Conservation (phyloP, 208 protist species). For the Strigomonas oncopelti region DNA sequence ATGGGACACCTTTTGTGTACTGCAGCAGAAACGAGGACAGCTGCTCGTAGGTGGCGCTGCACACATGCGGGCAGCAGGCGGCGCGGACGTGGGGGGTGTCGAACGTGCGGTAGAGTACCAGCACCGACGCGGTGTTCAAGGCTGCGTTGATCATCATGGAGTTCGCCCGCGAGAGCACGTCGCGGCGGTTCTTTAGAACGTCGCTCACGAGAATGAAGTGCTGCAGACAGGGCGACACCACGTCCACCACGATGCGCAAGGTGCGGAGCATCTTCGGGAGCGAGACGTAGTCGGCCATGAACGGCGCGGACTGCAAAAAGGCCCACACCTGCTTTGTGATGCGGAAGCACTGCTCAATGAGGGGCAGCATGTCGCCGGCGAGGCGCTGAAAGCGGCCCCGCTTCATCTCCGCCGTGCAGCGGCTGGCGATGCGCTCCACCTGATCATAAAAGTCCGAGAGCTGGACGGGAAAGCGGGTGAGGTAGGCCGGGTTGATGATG, state of each 20-base stretch:
- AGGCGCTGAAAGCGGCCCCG: slow-evolving; percentile 77
- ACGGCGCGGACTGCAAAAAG: slow-evolving; percentile 58
- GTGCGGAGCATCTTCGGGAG: slow-evolving; percentile 43
- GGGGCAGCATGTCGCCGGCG: slow-evolving; percentile 66
- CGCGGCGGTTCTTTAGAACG: slow-evolving; percentile 45
- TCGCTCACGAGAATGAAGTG: slow-evolving; percentile 82
- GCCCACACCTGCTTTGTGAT: slow-evolving; percentile 77
- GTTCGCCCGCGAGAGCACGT: slow-evolving; percentile 69
- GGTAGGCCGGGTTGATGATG: slow-evolving; percentile 54
- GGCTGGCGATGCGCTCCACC: slow-evolving; percentile 47
- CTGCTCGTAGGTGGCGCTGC: slow-evolving; percentile 41
- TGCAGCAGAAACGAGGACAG: slow-evolving; percentile 42
- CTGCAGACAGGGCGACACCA: slow-evolving; percentile 74
- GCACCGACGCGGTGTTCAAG: slow-evolving; percentile 47
- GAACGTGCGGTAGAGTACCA: slow-evolving; percentile 73
- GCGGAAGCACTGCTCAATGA: slow-evolving; percentile 75
- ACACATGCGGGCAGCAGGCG: slow-evolving; percentile 35
- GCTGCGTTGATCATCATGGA: slow-evolving; percentile 78
- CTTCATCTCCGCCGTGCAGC: slow-evolving; percentile 57
- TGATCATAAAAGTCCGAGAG: slow-evolving; percentile 55
- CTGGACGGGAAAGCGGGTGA: slow-evolving; percentile 41
- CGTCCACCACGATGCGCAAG: slow-evolving; percentile 75
- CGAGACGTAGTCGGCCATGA: slow-evolving; percentile 70
- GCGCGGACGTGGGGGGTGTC: slow-evolving; percentile 9
- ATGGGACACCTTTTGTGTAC: slow-evolving; percentile 43